Base-by-base conservation (phyloP, 2,329 filamentous ascomycete genomes). In the Leptographium wingfieldii region DNA sequence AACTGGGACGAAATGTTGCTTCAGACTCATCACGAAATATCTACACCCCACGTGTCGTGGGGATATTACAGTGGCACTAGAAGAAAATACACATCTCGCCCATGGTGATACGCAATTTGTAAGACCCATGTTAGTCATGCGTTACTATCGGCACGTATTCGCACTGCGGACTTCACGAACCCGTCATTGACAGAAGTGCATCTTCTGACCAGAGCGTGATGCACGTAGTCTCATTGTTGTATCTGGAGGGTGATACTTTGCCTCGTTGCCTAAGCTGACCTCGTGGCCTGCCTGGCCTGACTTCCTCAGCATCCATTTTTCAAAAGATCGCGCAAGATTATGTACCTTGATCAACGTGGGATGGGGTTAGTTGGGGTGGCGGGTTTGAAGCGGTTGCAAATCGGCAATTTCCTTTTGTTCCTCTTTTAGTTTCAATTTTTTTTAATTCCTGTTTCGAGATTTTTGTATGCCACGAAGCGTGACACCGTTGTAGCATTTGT, bases 161-260 rank as follows among this genome's bases (percentile, higher is more conserved):
- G 51, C 72, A 73, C 54, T 75, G 73, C 63, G 73, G 73, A 11
- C 72, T 70, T 71, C 72, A 74, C 58, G 66, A 70, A 63, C 72
- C 73, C 0, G 70, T 75, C 12, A 58, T 74, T 5, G 66, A 67
- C 55, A 67, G 65, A 2, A 59, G 59, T 38, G 25, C 52, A 9
- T 27, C 55, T 11, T 56, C 59, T 11, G 27, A 27, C 22, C 6
- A 48, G 25, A 38, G 5, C 38, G 5, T 19, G 10, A 11, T 48
- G 33, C 35, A 43, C 19, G 7, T 6, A 5, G n/a, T 19, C 4
- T 1, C 33, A 6, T 40, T 22, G 33, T 16, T 7, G 53, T 4
- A 1, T 12, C n/a, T 38, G 33, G 7, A 22, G 53, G n/a, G 53
- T 9, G 16, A 29, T 14, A 19, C 16, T 53, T 7, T 27, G 22